A percentile compares a stretch with the other conserved stretches of the same genome.
Evolutionary conservation across 495 filamentous ascomycete genomes (phyloP).

Genomic region (Haplographium delicatum): DNA sequence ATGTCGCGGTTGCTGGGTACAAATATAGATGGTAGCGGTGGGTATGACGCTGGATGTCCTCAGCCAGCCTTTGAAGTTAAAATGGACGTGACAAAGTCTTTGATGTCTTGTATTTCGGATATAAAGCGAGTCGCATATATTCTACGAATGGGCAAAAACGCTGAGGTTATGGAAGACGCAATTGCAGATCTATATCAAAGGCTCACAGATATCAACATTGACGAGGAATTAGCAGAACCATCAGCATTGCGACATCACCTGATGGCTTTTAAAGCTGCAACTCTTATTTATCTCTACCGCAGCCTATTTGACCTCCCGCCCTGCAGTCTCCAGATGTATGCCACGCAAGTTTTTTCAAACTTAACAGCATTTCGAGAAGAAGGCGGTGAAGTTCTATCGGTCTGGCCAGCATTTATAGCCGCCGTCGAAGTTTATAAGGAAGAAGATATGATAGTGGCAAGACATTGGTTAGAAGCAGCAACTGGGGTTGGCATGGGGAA

Average conservation of each 20-base stretch:
- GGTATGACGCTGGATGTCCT: neutral
- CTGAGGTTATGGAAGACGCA: neutral
- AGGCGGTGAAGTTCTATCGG: constrained; percentile 15
- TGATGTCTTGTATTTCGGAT: neutral
- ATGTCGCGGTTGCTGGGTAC: neutral
- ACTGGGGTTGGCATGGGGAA: constrained; percentile 17
- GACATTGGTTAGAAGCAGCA: constrained; percentile 7
- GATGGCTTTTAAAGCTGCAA: constrained; percentile 19
- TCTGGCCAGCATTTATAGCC: constrained; percentile 25
- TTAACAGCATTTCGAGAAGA: constrained; percentile 8
- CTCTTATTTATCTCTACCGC: constrained; percentile 20
- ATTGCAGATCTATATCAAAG: neutral
- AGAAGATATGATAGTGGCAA: constrained; percentile 12
- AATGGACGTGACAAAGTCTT: neutral
- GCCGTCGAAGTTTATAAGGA: constrained; percentile 18
- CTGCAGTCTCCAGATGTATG: constrained; percentile 12
- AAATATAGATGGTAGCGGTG: neutral
- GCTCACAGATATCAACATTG: neutral
- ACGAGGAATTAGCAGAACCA: neutral
- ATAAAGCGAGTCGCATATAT: neutral
- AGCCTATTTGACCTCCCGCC: constrained; percentile 15
- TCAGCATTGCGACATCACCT: constrained; percentile 9
- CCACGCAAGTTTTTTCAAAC: constrained; percentile 16
- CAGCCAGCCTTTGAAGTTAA: neutral
- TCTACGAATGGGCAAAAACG: neutral